Base-by-base conservation (phyloP, 2,329 filamentous ascomycete species). In the Colletotrichum tabaci region DNA sequence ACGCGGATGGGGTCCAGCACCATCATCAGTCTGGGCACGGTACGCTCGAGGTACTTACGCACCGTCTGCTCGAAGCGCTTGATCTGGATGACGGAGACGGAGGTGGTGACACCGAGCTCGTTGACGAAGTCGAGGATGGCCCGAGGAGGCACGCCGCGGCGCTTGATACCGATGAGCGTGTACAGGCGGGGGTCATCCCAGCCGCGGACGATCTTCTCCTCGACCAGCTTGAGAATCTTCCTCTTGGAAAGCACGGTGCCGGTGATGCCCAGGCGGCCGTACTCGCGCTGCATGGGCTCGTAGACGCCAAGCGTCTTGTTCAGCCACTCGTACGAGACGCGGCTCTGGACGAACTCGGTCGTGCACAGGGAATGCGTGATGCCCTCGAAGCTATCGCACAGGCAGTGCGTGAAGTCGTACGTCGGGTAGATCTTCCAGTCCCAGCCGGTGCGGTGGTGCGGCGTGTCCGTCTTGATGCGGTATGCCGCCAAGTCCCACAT, bases 401-500 rank as follows among this genome's bases (percentile, higher is more conserved):
- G 86, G 81, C 94, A 97, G 84, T 97, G 94, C 0, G 93, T 93
- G 80, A 97, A 97, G 80, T 98, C 95, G 23, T 71, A 74, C 12
- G 96, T 97, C 0, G 96, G 96, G 80, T 98, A 98, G 74, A 98
- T 97, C 81, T 91, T 92, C 95, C 95, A 98, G 79, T 92, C 91
- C 74, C 89, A 86, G 40, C 93, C 94, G 0, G 95, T 97, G 46
- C 94, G 89, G 81, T 94, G 91, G 80, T 97, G 94, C 53, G 91
- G 87, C 72, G 86, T 87, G 69, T 89, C 83, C 52, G 93, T 91
- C 77, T 92, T 89, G 66, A 98, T 92, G 72, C 96, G 91, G 82
- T 98, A 98, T 18, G 96, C 96, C 2, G 94, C 93, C 65, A 98
- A 84, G 85, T 98, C 96, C 96, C 96, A 98, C 93, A 98, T 95